Evolutionary conservation across 805 yeast genomes (phyloP).

Genomic region (Sporopachydermia lactativora): DNA sequence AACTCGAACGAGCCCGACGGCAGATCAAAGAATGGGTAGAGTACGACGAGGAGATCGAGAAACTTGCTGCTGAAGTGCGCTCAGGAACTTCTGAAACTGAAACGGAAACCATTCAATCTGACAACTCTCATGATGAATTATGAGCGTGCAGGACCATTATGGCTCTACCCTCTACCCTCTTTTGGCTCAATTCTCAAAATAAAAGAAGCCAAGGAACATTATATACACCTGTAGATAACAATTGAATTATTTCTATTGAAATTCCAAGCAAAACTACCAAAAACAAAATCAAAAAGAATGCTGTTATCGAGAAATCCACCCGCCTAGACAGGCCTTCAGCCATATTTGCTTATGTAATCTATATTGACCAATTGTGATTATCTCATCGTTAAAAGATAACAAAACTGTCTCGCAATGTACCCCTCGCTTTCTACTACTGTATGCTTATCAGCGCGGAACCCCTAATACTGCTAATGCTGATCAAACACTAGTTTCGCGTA

Average conservation of each 20-base stretch:
- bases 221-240: no score
- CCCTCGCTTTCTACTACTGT: not conserved
- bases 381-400: not conserved
- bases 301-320: no score
- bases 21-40: slow-evolving; percentile 66
- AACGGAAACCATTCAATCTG: not conserved
- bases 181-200: no score
- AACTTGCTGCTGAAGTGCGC: slow-evolving; percentile 13
- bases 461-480: not conserved
- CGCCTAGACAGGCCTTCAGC: no score
- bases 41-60: slow-evolving; percentile 43
- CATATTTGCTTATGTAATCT: no score
- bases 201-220: no score
- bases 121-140: not conserved
- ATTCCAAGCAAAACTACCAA: no score
- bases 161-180: no score
- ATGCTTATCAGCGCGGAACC: slow-evolving; percentile 1
- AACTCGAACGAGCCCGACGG: slow-evolving; percentile 59
- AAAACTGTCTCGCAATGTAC: not conserved
- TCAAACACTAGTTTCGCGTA: no score
- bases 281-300: no score
- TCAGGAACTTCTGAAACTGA: not conserved
- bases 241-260: no score
- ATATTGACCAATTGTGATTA: not conserved
- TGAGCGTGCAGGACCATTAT: no score